A percentile compares a stretch with the other conserved stretches of the same genome.
Conservation (phyloP, 2,329 filamentous ascomycete species). For the Penicillium aurantiogriseum region DNA sequence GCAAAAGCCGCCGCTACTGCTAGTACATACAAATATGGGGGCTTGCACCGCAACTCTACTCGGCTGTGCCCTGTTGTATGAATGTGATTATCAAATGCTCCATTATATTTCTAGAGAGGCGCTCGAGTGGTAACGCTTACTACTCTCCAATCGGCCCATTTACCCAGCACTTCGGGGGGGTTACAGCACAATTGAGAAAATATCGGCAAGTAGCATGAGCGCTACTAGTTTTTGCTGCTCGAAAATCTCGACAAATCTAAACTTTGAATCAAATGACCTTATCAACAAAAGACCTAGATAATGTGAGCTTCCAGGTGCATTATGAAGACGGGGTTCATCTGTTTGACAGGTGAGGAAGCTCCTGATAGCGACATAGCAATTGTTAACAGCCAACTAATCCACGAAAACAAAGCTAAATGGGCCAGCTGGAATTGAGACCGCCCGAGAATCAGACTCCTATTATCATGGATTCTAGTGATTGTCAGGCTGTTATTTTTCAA, state of each 20-base stretch:
- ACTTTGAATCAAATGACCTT: neutral
- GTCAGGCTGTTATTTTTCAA: neutral
- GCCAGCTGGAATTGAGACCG: neutral
- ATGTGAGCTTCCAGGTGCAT: neutral
- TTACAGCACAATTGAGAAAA: neutral
- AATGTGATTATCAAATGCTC: neutral
- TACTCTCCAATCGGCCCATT: too few relatives aligned
- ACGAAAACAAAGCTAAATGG: neutral
- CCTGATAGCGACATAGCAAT: neutral
- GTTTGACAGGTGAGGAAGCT: neutral
- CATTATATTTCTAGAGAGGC: neutral
- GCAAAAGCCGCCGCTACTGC: neutral
- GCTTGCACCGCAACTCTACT: neutral
- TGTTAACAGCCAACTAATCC: neutral
- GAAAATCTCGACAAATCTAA: neutral
- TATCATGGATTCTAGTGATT: neutral
- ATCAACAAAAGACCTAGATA: neutral
- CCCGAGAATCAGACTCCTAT: neutral
- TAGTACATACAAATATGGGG: neutral
- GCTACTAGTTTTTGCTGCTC: neutral
- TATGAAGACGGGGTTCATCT: neutral
- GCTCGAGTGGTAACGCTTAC: neutral
- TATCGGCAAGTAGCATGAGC: neutral
- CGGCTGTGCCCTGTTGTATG: too few relatives aligned
- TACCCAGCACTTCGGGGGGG: too few relatives aligned